A percentile compares a stretch with the other conserved stretches of the same genome.
These are phyloP conservation scores for Tubosaeta sp. DNA, from an alignment of 768 basidiomycete genomes.

Conservation along the genomic window DNA sequence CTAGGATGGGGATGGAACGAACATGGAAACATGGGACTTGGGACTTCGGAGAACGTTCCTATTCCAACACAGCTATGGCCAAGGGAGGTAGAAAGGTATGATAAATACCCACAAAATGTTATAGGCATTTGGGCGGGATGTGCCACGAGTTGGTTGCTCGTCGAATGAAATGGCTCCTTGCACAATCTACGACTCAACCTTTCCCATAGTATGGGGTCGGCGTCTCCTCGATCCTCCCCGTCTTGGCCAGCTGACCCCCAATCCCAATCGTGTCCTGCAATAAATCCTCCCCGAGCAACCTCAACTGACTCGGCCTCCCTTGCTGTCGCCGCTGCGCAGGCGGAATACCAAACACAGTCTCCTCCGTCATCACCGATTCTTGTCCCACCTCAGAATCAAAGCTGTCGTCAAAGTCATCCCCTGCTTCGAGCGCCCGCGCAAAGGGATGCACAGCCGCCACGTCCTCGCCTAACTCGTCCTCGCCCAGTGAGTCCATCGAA, in stretches of 20 bases:
- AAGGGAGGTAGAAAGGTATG: slow-evolving; percentile 7
- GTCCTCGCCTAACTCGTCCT: slow-evolving; percentile 37
- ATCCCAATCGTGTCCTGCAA: slow-evolving; percentile 62
- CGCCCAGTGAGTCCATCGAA: slow-evolving; percentile 53
- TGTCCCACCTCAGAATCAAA: slow-evolving; percentile 38
- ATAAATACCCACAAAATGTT: slow-evolving; percentile 13
- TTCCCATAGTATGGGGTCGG: slow-evolving; percentile 50
- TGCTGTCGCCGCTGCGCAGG: slow-evolving; percentile 43
- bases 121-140: slow-evolving; percentile 26
- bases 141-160: no score
- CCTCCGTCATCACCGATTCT: slow-evolving; percentile 38
- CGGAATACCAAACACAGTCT: slow-evolving; percentile 70
- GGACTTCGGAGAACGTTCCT: slow-evolving; percentile 50
- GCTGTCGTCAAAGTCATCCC: slow-evolving; percentile 48
- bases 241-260: slow-evolving; percentile 46
- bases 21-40: slow-evolving; percentile 87
- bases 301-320: slow-evolving; percentile 33
- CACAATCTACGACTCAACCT: no score
- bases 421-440: slow-evolving; percentile 39
- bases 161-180: slow-evolving; percentile 19
- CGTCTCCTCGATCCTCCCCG: slow-evolving; percentile 55
- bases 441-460: slow-evolving; percentile 57
- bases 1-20: slow-evolving; percentile 99
- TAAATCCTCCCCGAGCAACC: slow-evolving; percentile 60
- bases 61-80: slow-evolving; percentile 57